Base-by-base conservation (phyloP, 176 grass and related monocot species). In the Pharus latifolius region DNA sequence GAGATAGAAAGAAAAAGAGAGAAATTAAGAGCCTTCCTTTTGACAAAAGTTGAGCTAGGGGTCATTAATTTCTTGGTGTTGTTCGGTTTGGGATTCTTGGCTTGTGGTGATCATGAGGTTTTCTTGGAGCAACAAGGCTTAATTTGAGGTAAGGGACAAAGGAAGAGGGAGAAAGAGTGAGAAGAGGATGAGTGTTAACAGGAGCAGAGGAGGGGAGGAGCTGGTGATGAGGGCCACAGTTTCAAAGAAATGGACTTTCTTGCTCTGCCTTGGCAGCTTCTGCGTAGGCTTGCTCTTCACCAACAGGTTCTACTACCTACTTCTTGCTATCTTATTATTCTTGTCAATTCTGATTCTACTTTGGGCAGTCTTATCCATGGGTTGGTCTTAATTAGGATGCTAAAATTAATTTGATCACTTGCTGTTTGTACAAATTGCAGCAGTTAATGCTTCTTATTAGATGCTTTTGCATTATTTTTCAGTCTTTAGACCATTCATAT, bases 221-320 rank as follows among this genome's bases (percentile, higher is more conserved):
- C 37, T 79, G n/a, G 69, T 78, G 69, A 41, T 60, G 0, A 53
- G 75, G 63, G 83, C 75, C 25, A 74, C 75, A 66, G 66, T 81
- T 65, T 87, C 88, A 40, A 80, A 59, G 80, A 84, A 60, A 69
- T 91, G 80, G 88, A 87, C 83, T 80, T 78, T 83, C 62, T 51
- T 87, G 72, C 80, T 91, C 68, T 91, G 88, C 76, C 60, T 91
- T 26, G 80, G 61, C 19, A 91, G 93, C 80, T 96, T 92, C 67
- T 96, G 85, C 72, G 71, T 92, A 17, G 92, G 92, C 75, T 83
- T 96, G 22, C 67, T 96, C 77, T 85, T 96, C 86, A 96, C 88
- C 65, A 85, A 89, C 75, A 92, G 85, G 92, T 96, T 57, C 64
- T 14, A 3, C 41, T 31, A 38, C 61, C 16, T 55, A 20, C 49